Percentiles rank a stretch among this genome's conserved stretches.
Conservation (phyloP, 306 rosid species). For the Argentina anserina region DNA sequence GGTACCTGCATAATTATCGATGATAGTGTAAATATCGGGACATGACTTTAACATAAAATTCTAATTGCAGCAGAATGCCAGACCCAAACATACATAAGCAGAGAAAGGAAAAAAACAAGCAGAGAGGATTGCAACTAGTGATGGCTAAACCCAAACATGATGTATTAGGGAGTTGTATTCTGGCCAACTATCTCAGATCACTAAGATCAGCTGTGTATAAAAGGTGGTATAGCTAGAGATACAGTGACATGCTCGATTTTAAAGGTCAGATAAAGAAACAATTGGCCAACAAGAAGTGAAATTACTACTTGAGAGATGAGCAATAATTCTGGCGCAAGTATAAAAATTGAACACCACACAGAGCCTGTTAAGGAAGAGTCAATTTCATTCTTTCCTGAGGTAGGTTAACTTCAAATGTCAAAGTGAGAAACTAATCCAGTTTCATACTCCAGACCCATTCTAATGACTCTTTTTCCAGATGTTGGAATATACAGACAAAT, state of each 20-base stretch:
- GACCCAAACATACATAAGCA: neutral
- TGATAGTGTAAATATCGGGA: neutral
- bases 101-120: neutral
- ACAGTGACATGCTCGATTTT: no score
- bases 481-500: no score
- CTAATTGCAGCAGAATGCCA: no score
- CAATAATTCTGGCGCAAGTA: neutral
- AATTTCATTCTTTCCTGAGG: neutral
- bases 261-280: no score
- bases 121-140: neutral
- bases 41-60: no score
- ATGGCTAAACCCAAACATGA: neutral
- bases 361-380: neutral
- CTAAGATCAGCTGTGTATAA: neutral
- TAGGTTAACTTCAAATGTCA: neutral
- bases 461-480: neutral
- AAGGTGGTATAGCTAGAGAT: neutral
- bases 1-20: conserved; percentile 54
- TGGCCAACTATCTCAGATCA: neutral
- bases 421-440: neutral
- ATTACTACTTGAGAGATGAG: neutral
- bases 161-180: neutral
- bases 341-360: neutral
- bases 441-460: neutral
- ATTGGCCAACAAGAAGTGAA: neutral